Percentiles rank a stretch among this genome's conserved stretches.
These are phyloP conservation scores for Carex parvula DNA, from an alignment of 176 grass and related monocot species.

Conservation along the genomic window DNA sequence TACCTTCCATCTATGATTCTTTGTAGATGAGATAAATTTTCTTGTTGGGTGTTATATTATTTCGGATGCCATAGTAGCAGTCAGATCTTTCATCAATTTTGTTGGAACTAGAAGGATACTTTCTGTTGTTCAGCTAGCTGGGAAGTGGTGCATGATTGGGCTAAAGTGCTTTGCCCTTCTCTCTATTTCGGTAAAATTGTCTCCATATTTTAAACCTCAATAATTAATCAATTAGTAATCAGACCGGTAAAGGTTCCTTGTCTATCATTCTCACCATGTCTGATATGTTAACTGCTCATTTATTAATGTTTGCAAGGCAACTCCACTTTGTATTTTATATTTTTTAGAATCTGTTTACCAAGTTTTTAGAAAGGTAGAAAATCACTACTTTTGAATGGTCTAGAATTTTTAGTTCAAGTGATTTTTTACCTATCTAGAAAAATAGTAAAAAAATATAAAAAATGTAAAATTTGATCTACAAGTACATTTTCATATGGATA, in stretches of 20 bases:
- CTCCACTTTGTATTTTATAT: neutral
- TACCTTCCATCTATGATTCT: neutral
- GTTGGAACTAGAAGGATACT: slow-evolving; percentile 19
- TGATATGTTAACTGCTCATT: neutral
- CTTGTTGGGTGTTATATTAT: neutral
- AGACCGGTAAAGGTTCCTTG: neutral
- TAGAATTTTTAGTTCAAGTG: too few relatives aligned
- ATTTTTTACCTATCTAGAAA: too few relatives aligned
- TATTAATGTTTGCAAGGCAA: neutral
- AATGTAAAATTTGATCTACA: too few relatives aligned
- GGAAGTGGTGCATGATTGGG: slow-evolving; percentile 8
- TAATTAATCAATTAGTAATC: neutral
- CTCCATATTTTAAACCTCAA: neutral
- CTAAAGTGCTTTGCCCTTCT: slow-evolving; percentile 15
- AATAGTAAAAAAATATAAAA: too few relatives aligned
- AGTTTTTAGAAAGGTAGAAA: too few relatives aligned
- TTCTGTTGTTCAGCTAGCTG: slow-evolving; percentile 9
- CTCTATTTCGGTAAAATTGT: neutral
- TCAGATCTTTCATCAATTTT: slow-evolving; percentile 13
- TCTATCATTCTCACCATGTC: neutral
- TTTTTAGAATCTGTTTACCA: too few relatives aligned
- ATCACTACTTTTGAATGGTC: too few relatives aligned
- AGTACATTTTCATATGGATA: too few relatives aligned
- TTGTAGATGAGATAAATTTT: slow-evolving; percentile 19
- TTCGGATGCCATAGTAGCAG: neutral